Percentiles rank a stretch among this genome's conserved stretches.
phyloP scores from a whole-genome alignment of 2,329 filamentous ascomycete genomes.

The Fusarium brachygibbosum region DNA sequence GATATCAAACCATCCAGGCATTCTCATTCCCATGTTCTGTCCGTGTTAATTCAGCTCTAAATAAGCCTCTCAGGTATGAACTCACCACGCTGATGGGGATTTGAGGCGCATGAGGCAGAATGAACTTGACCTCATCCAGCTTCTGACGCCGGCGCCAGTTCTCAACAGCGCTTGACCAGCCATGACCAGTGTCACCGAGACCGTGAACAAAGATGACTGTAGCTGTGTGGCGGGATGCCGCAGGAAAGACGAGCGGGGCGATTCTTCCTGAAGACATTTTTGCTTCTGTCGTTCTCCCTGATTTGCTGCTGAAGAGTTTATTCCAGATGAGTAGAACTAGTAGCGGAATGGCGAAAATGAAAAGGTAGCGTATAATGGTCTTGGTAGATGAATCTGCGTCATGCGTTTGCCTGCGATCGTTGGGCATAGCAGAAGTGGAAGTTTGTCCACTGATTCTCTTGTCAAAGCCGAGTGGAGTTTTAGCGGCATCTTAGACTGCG shows the following conservation, averaged over 20 bases:
- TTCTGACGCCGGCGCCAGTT: constrained; percentile 85
- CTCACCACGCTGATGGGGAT: constrained; percentile 81
- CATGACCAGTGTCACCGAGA: constrained; percentile 84
- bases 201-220: constrained; percentile 97
- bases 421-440: constrained; percentile 31
- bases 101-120: constrained; percentile 89
- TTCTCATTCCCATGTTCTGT: constrained; percentile 57
- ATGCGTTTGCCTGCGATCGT: constrained; percentile 28
- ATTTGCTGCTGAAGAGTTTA: background rate
- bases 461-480: constrained; percentile 31
- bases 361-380: constrained; percentile 26
- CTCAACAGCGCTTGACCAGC: constrained; percentile 86
- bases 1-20: constrained; percentile 93
- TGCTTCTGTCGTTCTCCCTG: background rate
- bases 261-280: constrained; percentile 45
- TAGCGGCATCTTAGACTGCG: constrained; percentile 2
- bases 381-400: constrained; percentile 9
- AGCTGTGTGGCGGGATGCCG: constrained; percentile 86
- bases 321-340: constrained; percentile 17
- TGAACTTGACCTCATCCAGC: constrained; percentile 91
- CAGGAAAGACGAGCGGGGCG: constrained; percentile 78
- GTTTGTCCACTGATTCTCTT: no score
- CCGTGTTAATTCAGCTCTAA: constrained; percentile 26
- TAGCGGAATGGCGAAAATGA: constrained; percentile 26
- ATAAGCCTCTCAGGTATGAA: background rate